Evolutionary conservation across 108 stramenopile species (phyloP).

Genomic region (Cyclotella baltica): DNA sequence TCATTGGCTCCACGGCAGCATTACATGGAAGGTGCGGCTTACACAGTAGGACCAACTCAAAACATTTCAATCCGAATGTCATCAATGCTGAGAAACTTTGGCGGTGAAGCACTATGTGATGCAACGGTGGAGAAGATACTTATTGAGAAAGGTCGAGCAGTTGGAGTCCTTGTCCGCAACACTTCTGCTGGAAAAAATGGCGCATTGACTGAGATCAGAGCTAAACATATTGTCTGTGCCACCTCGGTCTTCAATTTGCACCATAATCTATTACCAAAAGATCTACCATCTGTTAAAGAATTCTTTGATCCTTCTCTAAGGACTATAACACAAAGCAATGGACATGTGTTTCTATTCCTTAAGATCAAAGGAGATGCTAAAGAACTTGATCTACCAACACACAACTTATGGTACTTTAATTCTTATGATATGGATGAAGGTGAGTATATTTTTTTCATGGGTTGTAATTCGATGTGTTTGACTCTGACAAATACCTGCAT

Average conservation of each 20-base stretch:
- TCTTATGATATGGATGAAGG: slow-evolving; percentile 58
- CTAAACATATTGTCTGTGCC: slow-evolving; percentile 61
- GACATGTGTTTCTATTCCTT: slow-evolving; percentile 61
- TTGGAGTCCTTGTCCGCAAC: slow-evolving; percentile 58
- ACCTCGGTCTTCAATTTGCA: slow-evolving; percentile 64
- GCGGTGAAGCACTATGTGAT: slow-evolving; percentile 62
- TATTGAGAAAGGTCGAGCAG: slow-evolving; percentile 58
- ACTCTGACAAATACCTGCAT: background rate
- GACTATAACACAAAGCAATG: slow-evolving; percentile 54
- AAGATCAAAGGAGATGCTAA: slow-evolving; percentile 63
- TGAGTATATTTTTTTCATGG: background rate
- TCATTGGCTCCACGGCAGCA: too few relatives aligned
- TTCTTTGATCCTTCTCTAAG: slow-evolving; percentile 52
- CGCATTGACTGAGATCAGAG: slow-evolving; percentile 53
- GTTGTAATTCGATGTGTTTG: background rate
- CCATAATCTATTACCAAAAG: slow-evolving; percentile 56
- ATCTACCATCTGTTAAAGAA: slow-evolving; percentile 53
- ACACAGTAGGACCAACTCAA: slow-evolving; percentile 60
- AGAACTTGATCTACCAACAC: slow-evolving; percentile 50
- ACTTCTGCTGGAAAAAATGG: slow-evolving; percentile 47
- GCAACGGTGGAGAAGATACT: slow-evolving; percentile 61
- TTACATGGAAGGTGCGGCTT: slow-evolving; percentile 60
- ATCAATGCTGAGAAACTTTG: slow-evolving; percentile 51
- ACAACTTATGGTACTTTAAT: slow-evolving; percentile 73
- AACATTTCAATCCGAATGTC: slow-evolving; percentile 60